Base-by-base conservation (phyloP, 2,329 filamentous ascomycete genomes). In the Xylariaceae sp. region DNA sequence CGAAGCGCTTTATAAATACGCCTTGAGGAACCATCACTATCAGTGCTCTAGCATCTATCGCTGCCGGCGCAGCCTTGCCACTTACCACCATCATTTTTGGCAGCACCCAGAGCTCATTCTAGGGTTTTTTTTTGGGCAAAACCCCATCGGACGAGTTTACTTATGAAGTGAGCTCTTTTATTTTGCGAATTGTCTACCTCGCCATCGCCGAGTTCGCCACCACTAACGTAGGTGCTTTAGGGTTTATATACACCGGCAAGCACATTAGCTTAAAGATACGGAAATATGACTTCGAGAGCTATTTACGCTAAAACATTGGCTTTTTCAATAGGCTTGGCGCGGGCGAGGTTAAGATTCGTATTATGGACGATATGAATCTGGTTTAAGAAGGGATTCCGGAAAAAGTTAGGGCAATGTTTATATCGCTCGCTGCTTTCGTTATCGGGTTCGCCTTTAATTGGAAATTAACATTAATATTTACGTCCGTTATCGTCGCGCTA, bases 311-410 rank as follows among this genome's bases (percentile, higher is more conserved):
- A 70, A 96, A 96, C 70, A 93, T 96, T 70, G 92, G 85, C 39
- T 96, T 91, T 72, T 96, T 95, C 73, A 94, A 97, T 72, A 94
- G 93, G 67, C 81, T 96, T 11, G 93, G 92, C 46, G 89, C 92
- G 27, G 92, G 93, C 53, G 94, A 97, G 73, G 90, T 97, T 56
- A 96, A 92, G 0, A 96, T 92, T 1, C 87, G 92, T 59, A 96
- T 97, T 64, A 97, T 93, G 0, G 88, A 92, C 9, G 93, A 97
- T 70, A 96, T 91, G 36, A 97, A 96, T 66, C 77, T 96, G 48
- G 87, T 97, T 50, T 93, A 97, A 71, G 92, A 96, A 62, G 93
- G 92, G 51, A 91, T 99, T 39, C 95, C 91, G 0, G 91, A 96
- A 72, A 96, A 96, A 76, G 82, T 96, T 37, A 86, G 85, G 11